A percentile compares a stretch with the other conserved stretches of the same genome.
These are phyloP conservation scores for Trypanosoma lewisi DNA, from an alignment of 208 protist species.

Conservation along the genomic window DNA sequence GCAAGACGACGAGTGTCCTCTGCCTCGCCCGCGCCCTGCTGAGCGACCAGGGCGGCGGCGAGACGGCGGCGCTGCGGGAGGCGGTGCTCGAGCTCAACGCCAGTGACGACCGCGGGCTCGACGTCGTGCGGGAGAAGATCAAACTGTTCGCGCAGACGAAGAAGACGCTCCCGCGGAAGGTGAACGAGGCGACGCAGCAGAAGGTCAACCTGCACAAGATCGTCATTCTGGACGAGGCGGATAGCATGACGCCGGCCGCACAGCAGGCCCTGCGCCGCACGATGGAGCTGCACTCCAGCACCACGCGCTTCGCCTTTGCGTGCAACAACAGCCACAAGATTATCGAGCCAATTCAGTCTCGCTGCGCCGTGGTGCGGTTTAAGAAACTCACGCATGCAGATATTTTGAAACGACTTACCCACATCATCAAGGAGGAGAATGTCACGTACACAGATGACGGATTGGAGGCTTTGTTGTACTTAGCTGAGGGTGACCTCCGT, in stretches of 20 bases:
- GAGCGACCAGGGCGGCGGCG: constrained; percentile 32
- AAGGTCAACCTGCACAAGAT: constrained; percentile 95
- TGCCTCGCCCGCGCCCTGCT: constrained; percentile 95
- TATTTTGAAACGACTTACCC: constrained; percentile 89
- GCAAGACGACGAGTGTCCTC: constrained; percentile 98
- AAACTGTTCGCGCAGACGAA: constrained; percentile 98
- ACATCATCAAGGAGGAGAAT: constrained; percentile 91
- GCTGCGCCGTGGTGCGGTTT: constrained; percentile 89
- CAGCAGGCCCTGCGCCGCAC: constrained; percentile 98
- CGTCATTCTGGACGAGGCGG: constrained; percentile 99
- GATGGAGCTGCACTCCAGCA: constrained; percentile 98
- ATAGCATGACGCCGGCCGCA: constrained; percentile 98
- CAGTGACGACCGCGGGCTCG: constrained; percentile 98
- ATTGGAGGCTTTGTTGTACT: constrained; percentile 97
- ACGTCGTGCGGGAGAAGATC: constrained; percentile 98
- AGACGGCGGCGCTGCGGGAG: constrained; percentile 81
- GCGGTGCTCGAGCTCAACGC: constrained; percentile 99
- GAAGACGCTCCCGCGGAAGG: constrained; percentile 84
- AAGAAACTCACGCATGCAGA: constrained; percentile 87
- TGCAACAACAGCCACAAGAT: constrained; percentile 99
- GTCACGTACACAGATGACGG: constrained; percentile 94
- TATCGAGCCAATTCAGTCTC: constrained; percentile 99
- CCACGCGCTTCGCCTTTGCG: constrained; percentile 98
- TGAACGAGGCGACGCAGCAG: constrained; percentile 19
- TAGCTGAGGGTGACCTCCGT: constrained; percentile 97